These are phyloP conservation scores for Solanum aculeatissimum DNA, from an alignment of 305 asterid genomes.

Conservation along the genomic window DNA sequence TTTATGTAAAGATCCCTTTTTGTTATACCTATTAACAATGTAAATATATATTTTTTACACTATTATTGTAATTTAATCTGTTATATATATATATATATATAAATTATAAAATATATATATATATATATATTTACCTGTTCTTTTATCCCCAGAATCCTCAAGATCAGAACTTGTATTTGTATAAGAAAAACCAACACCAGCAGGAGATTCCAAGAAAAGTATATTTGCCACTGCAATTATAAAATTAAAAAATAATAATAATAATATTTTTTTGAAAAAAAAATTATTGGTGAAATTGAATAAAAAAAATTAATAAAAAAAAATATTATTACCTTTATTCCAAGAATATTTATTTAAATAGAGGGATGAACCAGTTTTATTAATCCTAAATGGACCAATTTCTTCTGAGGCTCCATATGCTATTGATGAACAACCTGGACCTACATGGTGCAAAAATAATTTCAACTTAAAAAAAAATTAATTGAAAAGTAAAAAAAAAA, in stretches of 20 bases:
- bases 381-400: conserved; percentile 63
- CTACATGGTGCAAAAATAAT: conserved; percentile 18
- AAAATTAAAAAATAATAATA: too few relatives aligned
- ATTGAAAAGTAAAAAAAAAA: not conserved
- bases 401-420: conserved; percentile 85
- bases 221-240: conserved; percentile 54
- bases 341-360: conserved; percentile 50
- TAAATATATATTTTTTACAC: not conserved
- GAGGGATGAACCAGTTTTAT: conserved; percentile 45
- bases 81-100: not conserved
- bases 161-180: conserved; percentile 68
- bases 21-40: not conserved
- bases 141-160: conserved; percentile 45
- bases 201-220: conserved; percentile 81
- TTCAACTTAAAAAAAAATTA: not conserved
- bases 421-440: conserved; percentile 85
- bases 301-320: not conserved
- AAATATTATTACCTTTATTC: conserved; percentile 33
- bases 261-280: not conserved
- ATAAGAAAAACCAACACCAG: conserved; percentile 93
- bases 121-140: conserved; percentile 46
- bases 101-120: not conserved
- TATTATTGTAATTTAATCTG: not conserved
- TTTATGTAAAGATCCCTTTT: not conserved
- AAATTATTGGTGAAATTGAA: not conserved